Percentiles rank a stretch among this genome's conserved stretches.
phyloP scores from a whole-genome alignment of 768 basidiomycete species.

The Russula abietina region DNA sequence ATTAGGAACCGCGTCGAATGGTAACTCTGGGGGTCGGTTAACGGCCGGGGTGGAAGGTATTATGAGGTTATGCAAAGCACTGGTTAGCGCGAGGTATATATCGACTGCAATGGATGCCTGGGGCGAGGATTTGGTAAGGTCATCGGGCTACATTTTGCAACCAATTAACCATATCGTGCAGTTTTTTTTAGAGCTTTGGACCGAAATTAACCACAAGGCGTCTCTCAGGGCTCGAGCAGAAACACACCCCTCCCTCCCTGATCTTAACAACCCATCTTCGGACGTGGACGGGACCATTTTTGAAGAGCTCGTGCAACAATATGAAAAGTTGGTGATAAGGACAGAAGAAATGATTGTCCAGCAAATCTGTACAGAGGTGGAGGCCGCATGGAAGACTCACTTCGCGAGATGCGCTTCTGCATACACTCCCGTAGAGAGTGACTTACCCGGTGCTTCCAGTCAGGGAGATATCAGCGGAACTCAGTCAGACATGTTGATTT shows the following conservation, averaged over 20 bases:
- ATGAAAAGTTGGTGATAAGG: constrained; percentile 52
- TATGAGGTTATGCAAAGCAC: constrained; percentile 78
- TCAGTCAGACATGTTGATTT: constrained; percentile 43
- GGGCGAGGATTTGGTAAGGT: constrained; percentile 83
- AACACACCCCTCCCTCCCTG: constrained; percentile 46
- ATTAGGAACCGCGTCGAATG: constrained; percentile 46
- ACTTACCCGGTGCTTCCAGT: constrained; percentile 28
- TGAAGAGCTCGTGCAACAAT: constrained; percentile 64
- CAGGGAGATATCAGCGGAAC: constrained; percentile 30
- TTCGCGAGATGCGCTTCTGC: constrained; percentile 39
- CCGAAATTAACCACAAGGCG: constrained; percentile 61
- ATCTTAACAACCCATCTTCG: constrained; percentile 32
- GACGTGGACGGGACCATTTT: constrained; percentile 66
- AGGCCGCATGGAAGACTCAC: constrained; percentile 67
- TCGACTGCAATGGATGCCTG: constrained; percentile 64
- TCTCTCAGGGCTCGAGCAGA: constrained; percentile 51
- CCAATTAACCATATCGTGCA: constrained; percentile 30
- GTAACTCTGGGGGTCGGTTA: constrained; percentile 43
- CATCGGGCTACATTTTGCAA: background rate
- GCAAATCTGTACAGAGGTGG: constrained; percentile 77
- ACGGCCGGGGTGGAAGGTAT: constrained; percentile 83
- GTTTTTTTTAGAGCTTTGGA: constrained; percentile 92
- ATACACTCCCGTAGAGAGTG: background rate
- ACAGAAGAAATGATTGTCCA: constrained; percentile 85
- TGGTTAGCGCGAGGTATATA: constrained; percentile 74